Evolutionary conservation across 768 basidiomycete species (phyloP).

Genomic region (Strobilomyces echinocephalus): DNA sequence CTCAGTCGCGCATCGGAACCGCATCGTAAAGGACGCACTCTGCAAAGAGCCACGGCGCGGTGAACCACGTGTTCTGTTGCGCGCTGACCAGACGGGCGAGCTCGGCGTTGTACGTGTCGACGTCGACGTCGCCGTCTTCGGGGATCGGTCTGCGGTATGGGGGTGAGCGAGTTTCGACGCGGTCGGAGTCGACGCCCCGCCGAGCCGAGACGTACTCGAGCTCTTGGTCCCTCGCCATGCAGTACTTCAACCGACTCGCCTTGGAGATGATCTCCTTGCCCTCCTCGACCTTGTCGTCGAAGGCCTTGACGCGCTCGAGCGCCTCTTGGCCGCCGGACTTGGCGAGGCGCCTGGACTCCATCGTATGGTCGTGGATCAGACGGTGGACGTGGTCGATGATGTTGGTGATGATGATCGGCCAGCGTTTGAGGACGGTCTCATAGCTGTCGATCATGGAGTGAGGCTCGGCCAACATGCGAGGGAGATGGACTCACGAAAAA

Average conservation of each 20-base stretch:
- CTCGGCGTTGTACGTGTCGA: slow-evolving; percentile 73
- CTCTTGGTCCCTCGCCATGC: slow-evolving; percentile 73
- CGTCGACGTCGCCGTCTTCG: slow-evolving; percentile 70
- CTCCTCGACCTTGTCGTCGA: slow-evolving; percentile 54
- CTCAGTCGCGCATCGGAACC: not conserved
- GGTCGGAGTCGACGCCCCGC: too few species aligned
- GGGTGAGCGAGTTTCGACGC: not conserved
- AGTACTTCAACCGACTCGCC: slow-evolving; percentile 77
- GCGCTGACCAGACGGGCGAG: slow-evolving; percentile 46
- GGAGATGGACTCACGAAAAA: slow-evolving; percentile 50
- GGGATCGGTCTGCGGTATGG: slow-evolving; percentile 50
- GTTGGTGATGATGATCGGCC: slow-evolving; percentile 80
- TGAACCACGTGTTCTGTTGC: slow-evolving; percentile 76
- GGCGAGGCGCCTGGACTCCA: slow-evolving; percentile 30
- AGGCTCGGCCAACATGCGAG: not conserved
- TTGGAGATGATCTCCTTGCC: slow-evolving; percentile 73
- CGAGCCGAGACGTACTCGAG: slow-evolving; percentile 48
- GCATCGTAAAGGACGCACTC: slow-evolving; percentile 52
- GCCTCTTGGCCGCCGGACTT: slow-evolving; percentile 2
- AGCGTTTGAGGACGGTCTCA: slow-evolving; percentile 72
- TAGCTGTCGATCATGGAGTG: slow-evolving; percentile 42
- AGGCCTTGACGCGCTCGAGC: slow-evolving; percentile 18
- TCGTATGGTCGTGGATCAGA: slow-evolving; percentile 57
- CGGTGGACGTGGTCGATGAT: slow-evolving; percentile 75
- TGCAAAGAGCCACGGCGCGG: slow-evolving; percentile 92